Evolutionary conservation across 805 yeast genomes (phyloP), one percentile per base, ranked within the genome.

Genomic region (Metschnikowia aberdeeniae): DNA sequence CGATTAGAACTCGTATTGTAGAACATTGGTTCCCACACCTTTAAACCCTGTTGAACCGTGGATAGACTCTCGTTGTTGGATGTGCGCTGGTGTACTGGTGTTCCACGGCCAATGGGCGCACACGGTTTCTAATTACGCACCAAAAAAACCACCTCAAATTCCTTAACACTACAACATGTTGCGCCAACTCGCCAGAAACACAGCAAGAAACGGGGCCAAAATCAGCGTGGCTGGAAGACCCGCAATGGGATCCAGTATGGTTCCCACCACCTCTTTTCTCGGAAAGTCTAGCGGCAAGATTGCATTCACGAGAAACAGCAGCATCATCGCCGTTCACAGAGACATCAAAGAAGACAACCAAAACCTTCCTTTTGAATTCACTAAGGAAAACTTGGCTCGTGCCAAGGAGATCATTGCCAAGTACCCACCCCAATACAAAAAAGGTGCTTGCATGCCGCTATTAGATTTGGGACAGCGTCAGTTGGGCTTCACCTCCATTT

Each of bases 401-500:
- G 95, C 95, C n/a, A 68, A 82, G 47, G 82, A 77, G 50, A 79
- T 87, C 59, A 75, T 87, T 43, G 78, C 84, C 57, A 86, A 86
- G 70, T 87, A 87, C 64, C 96, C 96, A 9, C 74, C 86, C 24
- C 92, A 87, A 62, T 87, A 88, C 67, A 87, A 86, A 63, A 88
- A 88, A 68, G 86, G 84, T 28, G 95, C 96, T 2, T 82, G 82
- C 47, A 88, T 87, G 95, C 95, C 95, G 8, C 74, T 87, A 49
- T 75, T 87, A 51, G 95, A 86, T 61, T 72, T 87, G 52, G 96
- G 93, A 34, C 96, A 87, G 70, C 84, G 95, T 59, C 95, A 87
- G 67, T 74, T 75, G 45, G 96, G 96, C 0, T 87, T 83, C 73
- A 84, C 93, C 35, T 86, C 95, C 34, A 84, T 87, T 56, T 75